These are phyloP conservation scores for Citrus medica DNA, from an alignment of 345 rosid genomes.

Conservation along the genomic window DNA sequence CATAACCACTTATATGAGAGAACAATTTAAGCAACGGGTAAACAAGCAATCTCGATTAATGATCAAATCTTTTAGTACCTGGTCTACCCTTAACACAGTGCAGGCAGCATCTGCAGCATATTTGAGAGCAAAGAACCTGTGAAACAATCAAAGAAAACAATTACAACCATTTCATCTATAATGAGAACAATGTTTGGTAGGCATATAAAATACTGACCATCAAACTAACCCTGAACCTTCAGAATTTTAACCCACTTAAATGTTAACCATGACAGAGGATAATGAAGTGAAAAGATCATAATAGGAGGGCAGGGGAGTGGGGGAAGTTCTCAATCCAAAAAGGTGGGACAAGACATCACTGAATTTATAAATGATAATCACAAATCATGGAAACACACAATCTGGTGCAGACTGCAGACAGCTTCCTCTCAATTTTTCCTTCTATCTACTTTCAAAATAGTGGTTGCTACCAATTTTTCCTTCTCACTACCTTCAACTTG, in stretches of 20 bases:
- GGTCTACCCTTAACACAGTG: conserved; percentile 96
- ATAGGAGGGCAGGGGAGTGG: neutral
- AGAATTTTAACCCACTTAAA: neutral
- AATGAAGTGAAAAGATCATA: neutral
- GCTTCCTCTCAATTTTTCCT: neutral
- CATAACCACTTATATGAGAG: neutral
- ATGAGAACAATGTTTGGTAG: neutral
- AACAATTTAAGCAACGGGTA: neutral
- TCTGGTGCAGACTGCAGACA: neutral
- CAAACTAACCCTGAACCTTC: neutral
- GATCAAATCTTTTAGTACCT: conserved; percentile 40
- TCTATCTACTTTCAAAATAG: neutral
- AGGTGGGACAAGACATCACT: neutral
- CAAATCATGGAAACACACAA: neutral
- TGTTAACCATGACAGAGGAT: neutral
- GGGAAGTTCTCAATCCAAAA: neutral
- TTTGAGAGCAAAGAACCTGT: conserved; percentile 87
- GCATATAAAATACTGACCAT: neutral
- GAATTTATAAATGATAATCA: neutral
- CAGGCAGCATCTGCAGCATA: conserved; percentile 97
- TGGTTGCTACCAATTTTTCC: neutral
- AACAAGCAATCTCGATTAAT: neutral
- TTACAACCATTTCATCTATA: neutral
- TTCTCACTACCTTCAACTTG: neutral
- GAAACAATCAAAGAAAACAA: conserved; percentile 4